Base-by-base conservation (phyloP, 129 eudicot genomes). In the Centella asiatica region DNA sequence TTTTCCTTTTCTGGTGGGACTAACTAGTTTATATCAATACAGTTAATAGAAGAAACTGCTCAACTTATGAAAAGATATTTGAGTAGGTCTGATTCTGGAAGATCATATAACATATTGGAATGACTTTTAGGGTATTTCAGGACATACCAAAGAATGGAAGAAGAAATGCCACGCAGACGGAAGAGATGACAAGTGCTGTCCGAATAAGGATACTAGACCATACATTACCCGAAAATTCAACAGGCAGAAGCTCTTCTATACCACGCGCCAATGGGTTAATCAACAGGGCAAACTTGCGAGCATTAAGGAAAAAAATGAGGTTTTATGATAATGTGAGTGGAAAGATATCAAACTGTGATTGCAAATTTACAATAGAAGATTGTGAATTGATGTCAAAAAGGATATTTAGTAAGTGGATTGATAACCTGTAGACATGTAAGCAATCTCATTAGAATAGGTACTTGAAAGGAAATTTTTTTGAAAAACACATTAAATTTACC, bases 241-340 rank as follows among this genome's bases (percentile, higher is more conserved):
- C 19, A 46, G 98, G 95, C 73, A 92, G 69, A 72, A 87, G 57
- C 82, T 92, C 98, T 67, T 92, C 98, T 36, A 92, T 79, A 55
- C 95, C 75, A 72, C 98, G 78, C 19, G 86, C 95, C 74, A 92
- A 51, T 20, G 98, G 98, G 59, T 92, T 92, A 94, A 92, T 68
- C 66, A 87, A 69, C 60, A 92, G 57, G 13, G 98, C 88, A 81
- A 71, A 84, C 59, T 67, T 89, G 76, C 19, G 25, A 73, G 33
- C 62, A 77, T 80, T 77, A 83, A 78, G 77, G 78, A 87, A 65
- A 24, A 70, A 37, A 48, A 47, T n/a, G 2, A 14, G 11, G 27
- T 39, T 40, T 59, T 31, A 53, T 57, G 44, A 66, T 9, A 46
- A 53, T 0, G 20, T 2, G 6, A 12, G 31, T 17, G 18, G 37